Evolutionary conservation across 345 rosid species (phyloP).

Genomic region (Gossypium thurberi): DNA sequence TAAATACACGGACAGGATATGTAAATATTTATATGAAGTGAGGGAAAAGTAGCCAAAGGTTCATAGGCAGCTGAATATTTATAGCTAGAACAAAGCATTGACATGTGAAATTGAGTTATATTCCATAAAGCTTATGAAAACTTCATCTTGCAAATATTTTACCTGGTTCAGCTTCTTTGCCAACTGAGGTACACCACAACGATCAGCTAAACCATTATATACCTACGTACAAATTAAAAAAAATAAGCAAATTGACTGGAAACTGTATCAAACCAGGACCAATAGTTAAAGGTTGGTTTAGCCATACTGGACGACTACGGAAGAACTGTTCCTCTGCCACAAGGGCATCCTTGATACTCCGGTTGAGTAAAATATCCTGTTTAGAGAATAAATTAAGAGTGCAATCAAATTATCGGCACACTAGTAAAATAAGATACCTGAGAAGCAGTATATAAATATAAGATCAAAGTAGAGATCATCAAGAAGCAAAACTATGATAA

Average conservation of each 20-base stretch:
- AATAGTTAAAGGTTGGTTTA: conserved; percentile 12
- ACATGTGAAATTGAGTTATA: not conserved
- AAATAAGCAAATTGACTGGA: conserved; percentile 2
- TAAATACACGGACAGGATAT: not conserved
- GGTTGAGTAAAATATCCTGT: conserved; percentile 80
- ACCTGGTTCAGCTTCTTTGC: conserved; percentile 97
- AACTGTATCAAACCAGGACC: conserved; percentile 9
- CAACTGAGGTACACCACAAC: conserved; percentile 89
- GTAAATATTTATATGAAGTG: not conserved
- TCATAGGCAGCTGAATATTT: not conserved
- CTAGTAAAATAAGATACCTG: not conserved
- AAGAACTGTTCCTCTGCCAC: conserved; percentile 91
- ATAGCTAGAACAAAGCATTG: not conserved
- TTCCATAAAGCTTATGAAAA: not conserved
- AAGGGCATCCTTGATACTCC: conserved; percentile 88
- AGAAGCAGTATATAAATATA: conserved; percentile 4
- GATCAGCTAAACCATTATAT: conserved; percentile 74
- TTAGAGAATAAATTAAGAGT: not conserved
- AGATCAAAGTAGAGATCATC: not conserved
- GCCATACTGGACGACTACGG: conserved; percentile 80
- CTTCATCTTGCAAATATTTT: conserved; percentile 15
- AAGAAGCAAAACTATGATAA: conserved; percentile 1
- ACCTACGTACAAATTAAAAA: conserved; percentile 29
- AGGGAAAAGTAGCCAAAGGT: not conserved
- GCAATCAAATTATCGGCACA: conserved; percentile 1